Evolutionary conservation across 257 asterid species (phyloP).

Genomic region (Nicotiana noctiflora): DNA sequence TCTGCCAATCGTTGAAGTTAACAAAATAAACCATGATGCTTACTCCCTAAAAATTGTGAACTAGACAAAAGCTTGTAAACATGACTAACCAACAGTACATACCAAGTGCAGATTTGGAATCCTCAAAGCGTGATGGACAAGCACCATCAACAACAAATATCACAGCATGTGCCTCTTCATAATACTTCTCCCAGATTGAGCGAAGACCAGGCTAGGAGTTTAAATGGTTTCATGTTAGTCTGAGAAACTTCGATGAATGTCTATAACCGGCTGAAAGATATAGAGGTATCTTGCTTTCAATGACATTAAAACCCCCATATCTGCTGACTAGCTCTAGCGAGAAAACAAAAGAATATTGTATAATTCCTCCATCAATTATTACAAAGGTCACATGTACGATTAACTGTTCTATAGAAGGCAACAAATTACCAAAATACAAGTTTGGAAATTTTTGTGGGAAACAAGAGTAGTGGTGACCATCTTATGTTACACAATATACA

Average conservation of each 20-base stretch:
- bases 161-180: too few species aligned
- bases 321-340: not conserved
- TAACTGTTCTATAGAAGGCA: not conserved
- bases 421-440: not conserved
- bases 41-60: not conserved
- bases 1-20: constrained; percentile 40
- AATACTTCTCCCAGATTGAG: too few species aligned
- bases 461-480: not conserved
- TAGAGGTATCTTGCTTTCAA: not conserved
- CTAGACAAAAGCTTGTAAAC: not conserved
- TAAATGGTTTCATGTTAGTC: constrained; percentile 6
- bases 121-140: too few species aligned
- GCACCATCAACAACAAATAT: too few species aligned
- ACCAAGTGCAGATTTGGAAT: constrained; percentile 58
- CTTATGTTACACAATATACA: not conserved
- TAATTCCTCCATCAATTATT: not conserved
- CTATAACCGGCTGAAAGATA: not conserved
- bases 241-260: not conserved
- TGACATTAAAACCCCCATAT: not conserved
- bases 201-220: constrained; percentile 6
- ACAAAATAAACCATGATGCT: not conserved
- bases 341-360: not conserved
- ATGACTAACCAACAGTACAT: constrained; percentile 12
- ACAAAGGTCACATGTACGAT: not conserved
- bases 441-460: too few species aligned